Evolutionary conservation across 2,329 filamentous ascomycete genomes (phyloP).

Genomic region (Phialocephala subalpina): DNA sequence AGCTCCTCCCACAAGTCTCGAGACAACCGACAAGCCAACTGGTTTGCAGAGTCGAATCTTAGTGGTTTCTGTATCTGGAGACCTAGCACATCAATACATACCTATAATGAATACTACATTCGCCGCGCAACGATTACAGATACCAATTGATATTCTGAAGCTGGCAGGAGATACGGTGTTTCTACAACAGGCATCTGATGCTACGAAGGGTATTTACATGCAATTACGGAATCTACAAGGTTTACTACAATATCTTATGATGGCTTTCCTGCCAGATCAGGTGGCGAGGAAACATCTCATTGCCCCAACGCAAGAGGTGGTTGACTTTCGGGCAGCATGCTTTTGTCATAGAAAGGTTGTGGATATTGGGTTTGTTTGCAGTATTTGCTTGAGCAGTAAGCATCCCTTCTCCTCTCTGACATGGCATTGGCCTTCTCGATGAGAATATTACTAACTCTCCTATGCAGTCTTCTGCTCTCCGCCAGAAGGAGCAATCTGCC

Average conservation of each 20-base stretch:
- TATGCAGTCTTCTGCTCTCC: constrained; percentile 74
- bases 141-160: constrained; percentile 92
- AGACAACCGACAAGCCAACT: constrained; percentile 44
- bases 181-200: constrained; percentile 87
- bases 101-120: constrained; percentile 99
- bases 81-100: constrained; percentile 90
- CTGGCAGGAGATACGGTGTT: constrained; percentile 88
- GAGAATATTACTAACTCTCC: constrained; percentile 24
- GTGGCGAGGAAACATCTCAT: constrained; percentile 71
- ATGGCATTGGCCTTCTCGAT: neutral
- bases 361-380: constrained; percentile 94
- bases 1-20: constrained; percentile 30
- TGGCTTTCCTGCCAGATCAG: constrained; percentile 84
- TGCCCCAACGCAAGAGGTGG: constrained; percentile 80
- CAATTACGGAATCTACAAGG: constrained; percentile 69
- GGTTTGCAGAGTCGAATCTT: constrained; percentile 83
- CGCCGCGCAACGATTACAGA: constrained; percentile 85
- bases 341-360: constrained; percentile 95
- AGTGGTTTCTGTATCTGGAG: constrained; percentile 86
- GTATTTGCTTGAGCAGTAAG: constrained; percentile 87
- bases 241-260: constrained; percentile 92
- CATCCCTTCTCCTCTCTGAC: constrained; percentile 21
- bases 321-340: constrained; percentile 97
- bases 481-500: constrained; percentile 70
- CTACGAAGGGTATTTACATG: constrained; percentile 76